Percentiles rank a stretch among this genome's conserved stretches.
phyloP scores from a whole-genome alignment of 164 flowering plant species.

The Brasenia schreberi region DNA sequence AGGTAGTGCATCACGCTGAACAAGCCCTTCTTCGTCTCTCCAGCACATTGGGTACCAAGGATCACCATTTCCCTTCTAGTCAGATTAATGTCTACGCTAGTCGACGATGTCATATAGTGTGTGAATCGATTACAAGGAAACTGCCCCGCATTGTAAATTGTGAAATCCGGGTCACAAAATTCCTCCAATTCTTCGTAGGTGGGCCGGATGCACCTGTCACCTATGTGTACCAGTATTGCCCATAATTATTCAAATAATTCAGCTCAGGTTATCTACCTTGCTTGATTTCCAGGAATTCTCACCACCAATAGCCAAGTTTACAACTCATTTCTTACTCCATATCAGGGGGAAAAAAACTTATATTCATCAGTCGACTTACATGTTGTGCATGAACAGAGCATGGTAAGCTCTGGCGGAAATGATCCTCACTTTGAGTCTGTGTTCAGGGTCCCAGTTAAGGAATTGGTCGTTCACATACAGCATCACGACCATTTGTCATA shows the following conservation, averaged over 20 bases:
- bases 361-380: constrained; percentile 42
- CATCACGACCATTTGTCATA: not conserved
- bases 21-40: constrained; percentile 99
- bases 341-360: not conserved
- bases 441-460: constrained; percentile 95
- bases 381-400: constrained; percentile 98
- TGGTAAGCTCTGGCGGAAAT: constrained; percentile 99
- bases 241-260: not conserved
- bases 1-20: constrained; percentile 97
- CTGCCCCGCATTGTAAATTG: constrained; percentile 97
- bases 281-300: not conserved
- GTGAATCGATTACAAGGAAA: constrained; percentile 99
- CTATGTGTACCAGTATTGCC: constrained; percentile 14
- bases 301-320: not conserved
- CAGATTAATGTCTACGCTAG: constrained; percentile 91
- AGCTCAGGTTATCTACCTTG: not conserved
- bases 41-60: constrained; percentile 98
- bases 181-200: constrained; percentile 96
- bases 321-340: not conserved
- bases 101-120: constrained; percentile 98
- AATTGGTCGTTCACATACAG: constrained; percentile 84
- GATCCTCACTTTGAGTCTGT: constrained; percentile 85
- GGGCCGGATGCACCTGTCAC: constrained; percentile 98
- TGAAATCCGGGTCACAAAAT: constrained; percentile 99
- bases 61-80: constrained; percentile 97